Conservation (phyloP, 1,139 yeast genomes). For the Schwanniomyces etchellsii region DNA sequence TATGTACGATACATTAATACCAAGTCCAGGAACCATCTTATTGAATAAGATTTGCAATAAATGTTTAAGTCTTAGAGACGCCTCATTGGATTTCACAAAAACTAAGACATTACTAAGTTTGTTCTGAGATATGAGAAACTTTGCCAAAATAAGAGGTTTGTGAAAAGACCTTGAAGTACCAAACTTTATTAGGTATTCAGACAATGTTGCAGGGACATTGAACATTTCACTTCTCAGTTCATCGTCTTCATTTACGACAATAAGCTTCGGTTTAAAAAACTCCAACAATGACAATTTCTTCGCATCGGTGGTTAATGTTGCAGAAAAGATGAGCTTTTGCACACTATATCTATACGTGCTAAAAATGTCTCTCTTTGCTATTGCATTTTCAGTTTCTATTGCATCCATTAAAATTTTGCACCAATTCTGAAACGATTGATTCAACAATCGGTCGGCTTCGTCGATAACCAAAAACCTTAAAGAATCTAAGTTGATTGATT, state of each 20-base stretch:
- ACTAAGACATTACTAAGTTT: slow-evolving; percentile 44
- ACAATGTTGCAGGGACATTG: slow-evolving; percentile 49
- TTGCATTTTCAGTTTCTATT: slow-evolving; percentile 27
- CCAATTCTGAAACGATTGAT: slow-evolving; percentile 95
- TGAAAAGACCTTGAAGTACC: slow-evolving; percentile 53
- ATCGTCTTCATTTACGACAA: slow-evolving; percentile 60
- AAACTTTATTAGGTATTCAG: slow-evolving; percentile 45
- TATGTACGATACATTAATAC: slow-evolving; percentile 25
- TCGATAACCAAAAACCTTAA: slow-evolving; percentile 76
- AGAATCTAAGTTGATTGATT: slow-evolving; percentile 35
- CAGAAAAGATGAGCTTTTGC: slow-evolving; percentile 76
- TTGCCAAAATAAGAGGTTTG: slow-evolving; percentile 70
- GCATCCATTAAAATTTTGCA: slow-evolving; percentile 56
- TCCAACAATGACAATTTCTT: slow-evolving; percentile 73
- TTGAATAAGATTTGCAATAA: slow-evolving; percentile 46
- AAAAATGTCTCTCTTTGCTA: slow-evolving; percentile 15
- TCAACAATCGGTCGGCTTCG: slow-evolving; percentile 89
- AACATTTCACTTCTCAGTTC: slow-evolving; percentile 47
- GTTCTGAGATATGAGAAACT: slow-evolving; percentile 36
- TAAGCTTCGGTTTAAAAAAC: slow-evolving; percentile 62
- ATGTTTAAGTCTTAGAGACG: slow-evolving; percentile 69
- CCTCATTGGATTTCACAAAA: slow-evolving; percentile 83
- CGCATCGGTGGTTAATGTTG: slow-evolving; percentile 91
- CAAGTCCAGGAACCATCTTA: slow-evolving; percentile 12
- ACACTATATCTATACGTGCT: slow-evolving; percentile 24